These are phyloP conservation scores for Boletus hoseneyae DNA, from an alignment of 1,284 basidiomycete species.

Conservation along the genomic window DNA sequence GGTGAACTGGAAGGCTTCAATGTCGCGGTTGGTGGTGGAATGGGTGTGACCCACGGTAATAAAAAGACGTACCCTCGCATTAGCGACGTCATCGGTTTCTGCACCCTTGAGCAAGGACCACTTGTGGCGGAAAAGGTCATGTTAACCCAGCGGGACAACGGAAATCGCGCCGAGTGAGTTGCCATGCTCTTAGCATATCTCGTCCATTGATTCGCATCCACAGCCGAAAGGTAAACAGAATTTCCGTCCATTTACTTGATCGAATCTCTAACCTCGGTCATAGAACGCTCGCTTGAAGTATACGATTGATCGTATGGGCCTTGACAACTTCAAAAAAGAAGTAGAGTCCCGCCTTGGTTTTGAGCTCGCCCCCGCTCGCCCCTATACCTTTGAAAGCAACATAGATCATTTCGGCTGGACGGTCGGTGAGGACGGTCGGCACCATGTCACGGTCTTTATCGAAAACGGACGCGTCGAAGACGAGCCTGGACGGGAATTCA, in stretches of 20 bases:
- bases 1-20: conserved; percentile 87
- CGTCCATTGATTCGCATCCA: conserved; percentile 8
- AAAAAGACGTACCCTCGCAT: conserved; percentile 98
- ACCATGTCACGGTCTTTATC: conserved; percentile 94
- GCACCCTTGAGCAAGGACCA: conserved; percentile 83
- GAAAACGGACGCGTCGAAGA: conserved; percentile 98
- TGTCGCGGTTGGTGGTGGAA: conserved; percentile 90
- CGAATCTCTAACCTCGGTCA: conserved; percentile 11
- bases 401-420: conserved; percentile 95
- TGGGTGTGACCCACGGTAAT: conserved; percentile 99
- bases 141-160: conserved; percentile 93
- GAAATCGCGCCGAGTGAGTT: conserved; percentile 86
- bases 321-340: conserved; percentile 83
- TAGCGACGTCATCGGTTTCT: conserved; percentile 90
- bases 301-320: conserved; percentile 93
- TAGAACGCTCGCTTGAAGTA: conserved; percentile 93
- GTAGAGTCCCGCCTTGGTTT: conserved; percentile 91
- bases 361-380: conserved; percentile 66
- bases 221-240: conserved; percentile 46
- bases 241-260: not conserved
- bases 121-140: conserved; percentile 91
- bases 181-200: not conserved
- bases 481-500: conserved; percentile 88
- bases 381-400: conserved; percentile 87
- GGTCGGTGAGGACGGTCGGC: conserved; percentile 82